Conservation (phyloP, 192 early-diverging fungal species). For the Funneliformis geosporum region DNA sequence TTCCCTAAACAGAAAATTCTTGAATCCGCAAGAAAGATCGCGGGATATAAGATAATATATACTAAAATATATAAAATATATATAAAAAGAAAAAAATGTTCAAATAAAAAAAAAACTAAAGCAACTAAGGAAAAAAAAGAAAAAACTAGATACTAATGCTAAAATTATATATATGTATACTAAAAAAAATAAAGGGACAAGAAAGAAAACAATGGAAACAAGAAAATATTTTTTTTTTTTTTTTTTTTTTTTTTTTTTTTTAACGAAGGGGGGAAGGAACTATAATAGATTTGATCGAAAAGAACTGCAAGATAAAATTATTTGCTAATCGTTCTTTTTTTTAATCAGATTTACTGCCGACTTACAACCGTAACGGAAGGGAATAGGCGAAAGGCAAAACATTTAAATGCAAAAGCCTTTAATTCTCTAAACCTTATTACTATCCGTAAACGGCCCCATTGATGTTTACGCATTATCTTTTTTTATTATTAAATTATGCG, state of each 20-base stretch:
- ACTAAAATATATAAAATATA: neutral
- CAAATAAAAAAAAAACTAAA: neutral
- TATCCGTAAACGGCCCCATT: constrained; percentile 11
- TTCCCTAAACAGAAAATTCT: neutral
- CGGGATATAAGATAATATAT: neutral
- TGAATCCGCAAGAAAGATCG: neutral
- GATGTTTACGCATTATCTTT: constrained; percentile 15
- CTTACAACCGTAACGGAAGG: constrained; percentile 8
- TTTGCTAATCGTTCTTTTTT: neutral
- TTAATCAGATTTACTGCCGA: neutral
- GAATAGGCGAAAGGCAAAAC: constrained; percentile 7
- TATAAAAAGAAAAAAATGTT: neutral
- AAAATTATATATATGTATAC: neutral
- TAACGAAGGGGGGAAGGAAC: neutral
- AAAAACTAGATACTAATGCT: neutral
- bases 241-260: neutral
- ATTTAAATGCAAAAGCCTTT: neutral
- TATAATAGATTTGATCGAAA: neutral
- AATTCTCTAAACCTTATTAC: neutral
- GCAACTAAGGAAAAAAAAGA: neutral
- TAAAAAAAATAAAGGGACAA: neutral
- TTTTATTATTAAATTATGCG: constrained; percentile 13
- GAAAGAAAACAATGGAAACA: neutral
- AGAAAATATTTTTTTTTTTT: neutral
- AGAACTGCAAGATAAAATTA: neutral